A percentile compares a stretch with the other conserved stretches of the same genome.
These are phyloP conservation scores for Picochlorum sp. DNA, from an alignment of 139 green algal species.

Conservation along the genomic window DNA sequence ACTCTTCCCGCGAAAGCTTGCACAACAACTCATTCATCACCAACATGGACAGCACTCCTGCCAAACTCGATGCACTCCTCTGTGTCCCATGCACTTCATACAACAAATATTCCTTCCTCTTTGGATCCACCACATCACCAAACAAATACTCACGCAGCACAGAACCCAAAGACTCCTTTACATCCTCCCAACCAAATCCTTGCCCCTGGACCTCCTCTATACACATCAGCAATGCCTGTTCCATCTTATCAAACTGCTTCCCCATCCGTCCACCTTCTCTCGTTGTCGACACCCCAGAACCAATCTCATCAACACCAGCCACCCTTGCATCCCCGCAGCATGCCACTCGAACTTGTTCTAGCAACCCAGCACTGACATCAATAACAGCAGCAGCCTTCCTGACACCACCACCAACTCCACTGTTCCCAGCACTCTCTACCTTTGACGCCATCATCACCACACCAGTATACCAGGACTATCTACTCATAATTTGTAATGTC, in stretches of 20 bases:
- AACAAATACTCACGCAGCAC: background rate
- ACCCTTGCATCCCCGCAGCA: too few relatives aligned
- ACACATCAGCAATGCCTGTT: background rate
- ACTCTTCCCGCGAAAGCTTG: background rate
- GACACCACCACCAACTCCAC: too few relatives aligned
- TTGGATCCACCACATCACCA: background rate
- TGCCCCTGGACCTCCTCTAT: background rate
- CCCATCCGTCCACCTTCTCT: background rate
- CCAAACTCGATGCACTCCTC: background rate
- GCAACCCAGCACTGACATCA: too few relatives aligned
- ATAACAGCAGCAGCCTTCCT: too few relatives aligned
- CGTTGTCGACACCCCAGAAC: background rate
- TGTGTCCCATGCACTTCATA: too few relatives aligned
- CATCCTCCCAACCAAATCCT: background rate
- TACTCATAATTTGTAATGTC: too few relatives aligned
- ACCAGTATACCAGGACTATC: too few relatives aligned
- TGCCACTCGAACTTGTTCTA: too few relatives aligned
- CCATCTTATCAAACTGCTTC: background rate
- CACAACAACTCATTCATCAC: background rate
- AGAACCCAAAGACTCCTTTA: background rate
- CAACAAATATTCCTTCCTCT: too few relatives aligned
- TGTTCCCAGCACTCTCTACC: too few relatives aligned
- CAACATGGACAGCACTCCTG: conserved; percentile 9
- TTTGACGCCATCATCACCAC: too few relatives aligned
- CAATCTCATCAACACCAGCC: too few relatives aligned